Evolutionary conservation across 2,329 filamentous ascomycete genomes (phyloP).

Genomic region (Sporothrix variecibatus): DNA sequence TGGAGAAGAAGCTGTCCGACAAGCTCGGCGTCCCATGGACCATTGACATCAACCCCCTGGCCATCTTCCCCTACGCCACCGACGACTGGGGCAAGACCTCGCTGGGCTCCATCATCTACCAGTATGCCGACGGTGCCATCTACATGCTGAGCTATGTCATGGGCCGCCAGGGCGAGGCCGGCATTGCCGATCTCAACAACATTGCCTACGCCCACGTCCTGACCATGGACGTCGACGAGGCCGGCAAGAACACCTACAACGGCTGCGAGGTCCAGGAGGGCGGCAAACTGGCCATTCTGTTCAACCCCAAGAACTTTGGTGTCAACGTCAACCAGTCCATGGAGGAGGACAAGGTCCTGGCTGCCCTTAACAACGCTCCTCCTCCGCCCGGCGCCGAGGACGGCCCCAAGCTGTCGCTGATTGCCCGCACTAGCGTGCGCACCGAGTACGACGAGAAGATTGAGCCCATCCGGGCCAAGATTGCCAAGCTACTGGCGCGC

Average conservation of each 20-base stretch:
- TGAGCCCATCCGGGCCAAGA: conserved; percentile 42
- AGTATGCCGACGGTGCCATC: conserved; percentile 38
- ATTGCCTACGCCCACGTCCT: conserved; percentile 48
- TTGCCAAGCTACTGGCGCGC: conserved; percentile 41
- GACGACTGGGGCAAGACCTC: conserved; percentile 46
- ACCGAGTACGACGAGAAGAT: conserved; percentile 48
- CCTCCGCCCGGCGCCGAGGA: conserved; percentile 30
- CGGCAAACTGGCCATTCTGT: conserved; percentile 53
- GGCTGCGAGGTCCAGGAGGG: conserved; percentile 44
- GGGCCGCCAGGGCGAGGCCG: conserved; percentile 34
- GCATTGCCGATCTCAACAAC: conserved; percentile 48
- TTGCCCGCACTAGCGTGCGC: conserved; percentile 47
- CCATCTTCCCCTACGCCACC: conserved; percentile 50
- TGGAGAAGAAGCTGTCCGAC: conserved; percentile 28
- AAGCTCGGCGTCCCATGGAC: conserved; percentile 52
- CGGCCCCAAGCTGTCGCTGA: conserved; percentile 42
- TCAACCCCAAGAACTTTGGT: conserved; percentile 46
- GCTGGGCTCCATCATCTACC: conserved; percentile 47
- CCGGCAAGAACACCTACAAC: conserved; percentile 45
- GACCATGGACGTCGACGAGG: conserved; percentile 49
- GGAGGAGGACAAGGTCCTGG: conserved; percentile 41
- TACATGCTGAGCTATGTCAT: conserved; percentile 22
- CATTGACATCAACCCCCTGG: conserved; percentile 49
- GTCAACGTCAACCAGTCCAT: conserved; percentile 48
- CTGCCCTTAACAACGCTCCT: conserved; percentile 51